phyloP scores from a whole-genome alignment of 2,329 filamentous ascomycete genomes.

The Fusarium sp. region DNA sequence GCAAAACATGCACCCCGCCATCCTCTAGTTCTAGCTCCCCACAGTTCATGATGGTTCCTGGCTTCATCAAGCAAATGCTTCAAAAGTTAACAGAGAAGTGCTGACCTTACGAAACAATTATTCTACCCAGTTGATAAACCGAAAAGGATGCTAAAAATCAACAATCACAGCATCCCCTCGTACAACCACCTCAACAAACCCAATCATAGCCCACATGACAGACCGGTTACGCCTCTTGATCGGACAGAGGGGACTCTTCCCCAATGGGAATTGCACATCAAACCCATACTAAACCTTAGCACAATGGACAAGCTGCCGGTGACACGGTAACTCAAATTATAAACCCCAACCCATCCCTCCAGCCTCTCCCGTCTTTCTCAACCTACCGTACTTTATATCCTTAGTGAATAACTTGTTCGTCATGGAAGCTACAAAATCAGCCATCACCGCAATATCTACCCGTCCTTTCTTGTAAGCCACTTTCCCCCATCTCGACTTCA shows the following conservation, averaged over 20 bases:
- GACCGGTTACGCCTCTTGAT: not conserved
- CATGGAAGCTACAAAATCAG: slow-evolving; percentile 18
- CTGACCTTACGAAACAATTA: no score
- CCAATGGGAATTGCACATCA: slow-evolving; percentile 6
- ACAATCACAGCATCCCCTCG: no score
- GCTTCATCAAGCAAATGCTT: no score
- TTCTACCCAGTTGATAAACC: no score
- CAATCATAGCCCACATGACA: not conserved
- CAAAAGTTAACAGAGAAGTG: no score
- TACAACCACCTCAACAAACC: not conserved
- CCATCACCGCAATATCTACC: slow-evolving; percentile 29
- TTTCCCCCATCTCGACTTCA: no score
- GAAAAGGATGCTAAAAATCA: no score
- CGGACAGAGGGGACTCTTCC: not conserved
- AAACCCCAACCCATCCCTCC: slow-evolving; percentile 23
- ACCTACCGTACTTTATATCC: not conserved
- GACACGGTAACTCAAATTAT: slow-evolving; percentile 8
- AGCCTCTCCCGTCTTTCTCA: not conserved
- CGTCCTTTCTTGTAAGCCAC: slow-evolving; percentile 44
- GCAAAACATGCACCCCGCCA: not conserved
- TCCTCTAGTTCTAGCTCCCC: not conserved
- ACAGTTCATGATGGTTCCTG: not conserved
- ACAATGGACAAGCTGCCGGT: not conserved
- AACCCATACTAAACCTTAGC: not conserved
- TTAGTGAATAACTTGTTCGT: not conserved